These are phyloP conservation scores for Stagonosporopsis rhizophila DNA, from an alignment of 2,329 filamentous ascomycete species.

Conservation along the genomic window DNA sequence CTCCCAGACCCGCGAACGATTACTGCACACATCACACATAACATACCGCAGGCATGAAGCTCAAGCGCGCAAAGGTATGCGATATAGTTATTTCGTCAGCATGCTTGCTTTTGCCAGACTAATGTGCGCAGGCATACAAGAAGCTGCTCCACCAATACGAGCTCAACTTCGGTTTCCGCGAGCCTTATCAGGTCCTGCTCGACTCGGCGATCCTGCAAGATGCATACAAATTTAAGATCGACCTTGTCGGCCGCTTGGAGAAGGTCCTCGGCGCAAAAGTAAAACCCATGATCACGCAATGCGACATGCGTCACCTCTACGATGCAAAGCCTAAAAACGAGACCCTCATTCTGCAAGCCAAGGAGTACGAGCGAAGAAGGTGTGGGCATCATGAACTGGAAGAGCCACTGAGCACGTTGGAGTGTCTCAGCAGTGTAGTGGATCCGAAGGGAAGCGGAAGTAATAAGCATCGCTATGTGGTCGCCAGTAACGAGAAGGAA, in stretches of 20 bases:
- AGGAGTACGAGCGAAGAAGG: constrained; percentile 75
- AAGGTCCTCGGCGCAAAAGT: constrained; percentile 86
- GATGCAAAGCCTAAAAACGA: constrained; percentile 61
- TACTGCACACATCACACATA: constrained; percentile 4
- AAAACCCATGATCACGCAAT: constrained; percentile 86
- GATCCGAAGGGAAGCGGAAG: constrained; percentile 74
- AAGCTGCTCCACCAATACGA: constrained; percentile 96
- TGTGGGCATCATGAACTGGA: constrained; percentile 81
- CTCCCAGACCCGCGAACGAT: not conserved
- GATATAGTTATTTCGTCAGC: not conserved
- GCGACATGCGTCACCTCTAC: constrained; percentile 81
- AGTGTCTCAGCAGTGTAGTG: constrained; percentile 77
- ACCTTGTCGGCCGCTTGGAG: constrained; percentile 77
- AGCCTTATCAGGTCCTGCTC: constrained; percentile 82
- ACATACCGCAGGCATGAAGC: constrained; percentile 36
- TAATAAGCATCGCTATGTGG: constrained; percentile 81
- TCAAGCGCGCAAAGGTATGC: constrained; percentile 43
- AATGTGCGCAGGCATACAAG: constrained; percentile 75
- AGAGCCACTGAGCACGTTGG: constrained; percentile 71
- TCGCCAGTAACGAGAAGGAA: constrained; percentile 74
- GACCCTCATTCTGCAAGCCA: constrained; percentile 75
- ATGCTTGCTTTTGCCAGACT: constrained; percentile 61
- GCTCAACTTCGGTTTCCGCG: constrained; percentile 86
- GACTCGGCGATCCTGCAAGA: constrained; percentile 86
- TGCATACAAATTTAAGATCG: constrained; percentile 83